phyloP scores from a whole-genome alignment of 805 yeast genomes.

The Isabelozyma gotoi region DNA sequence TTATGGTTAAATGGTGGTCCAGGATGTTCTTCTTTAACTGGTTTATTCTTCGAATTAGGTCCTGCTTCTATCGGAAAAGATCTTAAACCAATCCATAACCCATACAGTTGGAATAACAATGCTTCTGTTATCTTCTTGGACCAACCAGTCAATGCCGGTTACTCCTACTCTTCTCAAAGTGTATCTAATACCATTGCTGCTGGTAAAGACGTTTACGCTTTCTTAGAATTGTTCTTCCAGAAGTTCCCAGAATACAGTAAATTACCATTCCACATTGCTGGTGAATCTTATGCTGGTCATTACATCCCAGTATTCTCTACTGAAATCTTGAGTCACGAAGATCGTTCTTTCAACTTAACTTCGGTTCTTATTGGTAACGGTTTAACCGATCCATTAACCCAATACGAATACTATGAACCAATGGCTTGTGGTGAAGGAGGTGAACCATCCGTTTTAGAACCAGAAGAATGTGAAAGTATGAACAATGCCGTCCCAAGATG shows the following conservation, averaged over 20 bases:
- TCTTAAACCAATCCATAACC: slow-evolving; percentile 24
- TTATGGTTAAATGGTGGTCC: slow-evolving; percentile 36
- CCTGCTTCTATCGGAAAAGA: slow-evolving; percentile 23
- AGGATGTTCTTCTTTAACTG: slow-evolving; percentile 29
- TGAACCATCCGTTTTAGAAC: slow-evolving; percentile 66
- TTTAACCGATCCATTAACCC: slow-evolving; percentile 79
- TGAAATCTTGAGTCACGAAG: slow-evolving; percentile 41
- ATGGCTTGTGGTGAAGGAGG: slow-evolving; percentile 97
- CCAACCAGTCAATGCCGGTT: slow-evolving; percentile 27
- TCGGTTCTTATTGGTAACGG: slow-evolving; percentile 93
- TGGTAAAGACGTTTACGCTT: slow-evolving; percentile 34
- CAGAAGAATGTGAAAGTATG: slow-evolving; percentile 71
- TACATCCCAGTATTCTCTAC: slow-evolving; percentile 46
- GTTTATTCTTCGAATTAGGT: slow-evolving; percentile 31
- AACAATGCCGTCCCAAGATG: slow-evolving; percentile 67
- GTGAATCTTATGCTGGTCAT: slow-evolving; percentile 49
- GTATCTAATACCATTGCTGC: slow-evolving; percentile 33
- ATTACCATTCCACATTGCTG: slow-evolving; percentile 35
- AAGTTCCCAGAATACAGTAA: slow-evolving; percentile 32
- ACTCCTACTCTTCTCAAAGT: slow-evolving; percentile 21
- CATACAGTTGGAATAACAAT: slow-evolving; percentile 28
- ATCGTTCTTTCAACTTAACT: slow-evolving; percentile 52
- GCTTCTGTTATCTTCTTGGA: slow-evolving; percentile 27
- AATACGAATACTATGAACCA: slow-evolving; percentile 77
- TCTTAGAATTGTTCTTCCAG: slow-evolving; percentile 36